These are phyloP conservation scores for Hypoxylon intermedium DNA, from an alignment of 495 filamentous ascomycete species.

Conservation along the genomic window DNA sequence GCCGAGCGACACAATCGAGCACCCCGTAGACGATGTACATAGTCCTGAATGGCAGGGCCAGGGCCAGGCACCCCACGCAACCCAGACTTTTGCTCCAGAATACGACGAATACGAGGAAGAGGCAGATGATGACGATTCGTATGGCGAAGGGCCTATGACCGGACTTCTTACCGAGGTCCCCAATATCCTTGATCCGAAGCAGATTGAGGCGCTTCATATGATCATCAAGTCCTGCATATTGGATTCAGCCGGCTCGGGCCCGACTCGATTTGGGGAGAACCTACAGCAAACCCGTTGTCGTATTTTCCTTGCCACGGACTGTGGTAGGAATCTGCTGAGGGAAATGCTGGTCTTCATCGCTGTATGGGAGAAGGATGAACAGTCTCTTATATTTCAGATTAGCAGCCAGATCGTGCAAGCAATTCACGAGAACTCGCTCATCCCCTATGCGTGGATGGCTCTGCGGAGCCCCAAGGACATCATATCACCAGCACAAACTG, in stretches of 20 bases:
- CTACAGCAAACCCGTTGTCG: constrained; percentile 87
- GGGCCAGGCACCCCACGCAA: constrained; percentile 51
- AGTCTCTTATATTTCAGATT: constrained; percentile 91
- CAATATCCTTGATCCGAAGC: constrained; percentile 88
- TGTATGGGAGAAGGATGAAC: constrained; percentile 91
- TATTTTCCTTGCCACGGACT: constrained; percentile 83
- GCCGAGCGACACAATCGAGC: constrained; percentile 41
- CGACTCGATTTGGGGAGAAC: constrained; percentile 67
- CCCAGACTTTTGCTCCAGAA: constrained; percentile 49
- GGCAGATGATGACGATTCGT: constrained; percentile 80
- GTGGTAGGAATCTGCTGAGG: constrained; percentile 83
- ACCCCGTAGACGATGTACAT: constrained; percentile 57
- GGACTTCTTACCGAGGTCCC: constrained; percentile 91
- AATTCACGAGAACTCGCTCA: constrained; percentile 82
- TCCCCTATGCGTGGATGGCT: constrained; percentile 89
- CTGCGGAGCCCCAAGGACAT: constrained; percentile 93
- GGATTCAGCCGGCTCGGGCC: constrained; percentile 64
- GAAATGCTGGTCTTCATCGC: constrained; percentile 95
- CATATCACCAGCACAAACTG: constrained; percentile 90
- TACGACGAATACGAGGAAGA: constrained; percentile 71
- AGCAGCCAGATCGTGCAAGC: constrained; percentile 95
- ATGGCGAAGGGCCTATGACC: constrained; percentile 82
- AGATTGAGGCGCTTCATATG: constrained; percentile 95
- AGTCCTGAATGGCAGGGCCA: constrained; percentile 61
- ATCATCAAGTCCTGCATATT: constrained; percentile 90